Percentiles rank a stretch among this genome's conserved stretches.
Evolutionary conservation across 352 stramenopile genomes (phyloP).

Genomic region (Phytophthora megakarya): DNA sequence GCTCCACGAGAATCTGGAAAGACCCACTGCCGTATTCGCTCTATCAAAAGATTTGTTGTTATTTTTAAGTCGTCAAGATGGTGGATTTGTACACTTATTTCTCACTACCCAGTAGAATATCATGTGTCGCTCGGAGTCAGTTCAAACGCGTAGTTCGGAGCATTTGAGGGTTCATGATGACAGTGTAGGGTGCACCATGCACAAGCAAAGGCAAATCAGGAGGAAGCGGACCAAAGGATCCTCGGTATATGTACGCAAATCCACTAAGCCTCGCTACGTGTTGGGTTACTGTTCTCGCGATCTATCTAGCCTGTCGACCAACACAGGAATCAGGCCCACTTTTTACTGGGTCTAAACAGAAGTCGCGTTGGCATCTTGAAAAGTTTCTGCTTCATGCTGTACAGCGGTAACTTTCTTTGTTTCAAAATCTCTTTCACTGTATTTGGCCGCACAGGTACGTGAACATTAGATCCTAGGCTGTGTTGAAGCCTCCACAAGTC

Average conservation of each 20-base stretch:
- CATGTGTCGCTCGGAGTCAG: too few species aligned
- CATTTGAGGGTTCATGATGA: constrained; percentile 10
- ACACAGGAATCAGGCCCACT: neutral
- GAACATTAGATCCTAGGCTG: too few species aligned
- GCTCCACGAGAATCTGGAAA: neutral
- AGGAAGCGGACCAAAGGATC: constrained; percentile 12
- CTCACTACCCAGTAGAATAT: constrained; percentile 33
- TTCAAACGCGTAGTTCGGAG: constrained; percentile 3
- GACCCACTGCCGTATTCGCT: neutral
- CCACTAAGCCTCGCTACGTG: neutral
- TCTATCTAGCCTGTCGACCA: constrained; percentile 7
- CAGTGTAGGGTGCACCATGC: constrained; percentile 20
- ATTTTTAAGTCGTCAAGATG: neutral
- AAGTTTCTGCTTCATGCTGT: too few species aligned
- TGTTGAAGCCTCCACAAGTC: too few species aligned
- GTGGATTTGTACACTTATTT: constrained; percentile 24
- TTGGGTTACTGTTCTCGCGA: neutral
- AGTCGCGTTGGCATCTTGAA: too few species aligned
- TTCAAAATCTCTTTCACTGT: too few species aligned
- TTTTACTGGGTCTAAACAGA: constrained; percentile 9
- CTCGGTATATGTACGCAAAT: constrained; percentile 3
- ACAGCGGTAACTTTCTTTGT: too few species aligned
- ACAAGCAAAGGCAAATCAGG: constrained; percentile 35
- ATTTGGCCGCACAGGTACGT: too few species aligned
- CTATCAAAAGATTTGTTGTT: neutral